Evolutionary conservation across 805 yeast species (phyloP).

Genomic region (Metschnikowia borealis): DNA sequence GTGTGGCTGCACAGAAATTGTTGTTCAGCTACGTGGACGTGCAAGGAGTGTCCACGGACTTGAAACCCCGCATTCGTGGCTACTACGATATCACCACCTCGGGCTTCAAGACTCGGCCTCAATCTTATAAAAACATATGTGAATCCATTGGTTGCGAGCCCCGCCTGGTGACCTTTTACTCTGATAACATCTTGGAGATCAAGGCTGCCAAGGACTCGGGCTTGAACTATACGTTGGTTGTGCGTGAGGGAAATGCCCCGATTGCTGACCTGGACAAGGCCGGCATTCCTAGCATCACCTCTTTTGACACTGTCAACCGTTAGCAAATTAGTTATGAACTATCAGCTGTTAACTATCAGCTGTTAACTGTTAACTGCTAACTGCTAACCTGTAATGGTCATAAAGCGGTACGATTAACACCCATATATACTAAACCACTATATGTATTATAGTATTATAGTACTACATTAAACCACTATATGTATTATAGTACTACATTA

Average conservation of each 20-base stretch:
- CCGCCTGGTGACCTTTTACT: constrained; percentile 54
- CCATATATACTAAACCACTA: too few species aligned
- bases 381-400: too few species aligned
- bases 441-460: too few species aligned
- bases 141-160: constrained; percentile 33
- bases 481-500: too few species aligned
- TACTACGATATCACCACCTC: constrained; percentile 85
- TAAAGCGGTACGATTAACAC: too few species aligned
- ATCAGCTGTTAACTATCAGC: too few species aligned
- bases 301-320: constrained; percentile 3
- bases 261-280: constrained; percentile 34
- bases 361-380: too few species aligned
- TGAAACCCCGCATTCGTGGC: constrained; percentile 53
- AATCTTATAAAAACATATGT: constrained; percentile 58
- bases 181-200: constrained; percentile 78
- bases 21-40: constrained; percentile 60
- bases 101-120: constrained; percentile 60
- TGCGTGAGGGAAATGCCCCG: constrained; percentile 72
- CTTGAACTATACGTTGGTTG: constrained; percentile 52
- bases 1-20: constrained; percentile 80
- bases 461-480: too few species aligned
- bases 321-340: too few species aligned
- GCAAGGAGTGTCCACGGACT: constrained; percentile 38
- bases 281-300: constrained; percentile 5
- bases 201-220: constrained; percentile 71